Conservation (phyloP, 441 rosid species). For the Erodium moschatum region DNA sequence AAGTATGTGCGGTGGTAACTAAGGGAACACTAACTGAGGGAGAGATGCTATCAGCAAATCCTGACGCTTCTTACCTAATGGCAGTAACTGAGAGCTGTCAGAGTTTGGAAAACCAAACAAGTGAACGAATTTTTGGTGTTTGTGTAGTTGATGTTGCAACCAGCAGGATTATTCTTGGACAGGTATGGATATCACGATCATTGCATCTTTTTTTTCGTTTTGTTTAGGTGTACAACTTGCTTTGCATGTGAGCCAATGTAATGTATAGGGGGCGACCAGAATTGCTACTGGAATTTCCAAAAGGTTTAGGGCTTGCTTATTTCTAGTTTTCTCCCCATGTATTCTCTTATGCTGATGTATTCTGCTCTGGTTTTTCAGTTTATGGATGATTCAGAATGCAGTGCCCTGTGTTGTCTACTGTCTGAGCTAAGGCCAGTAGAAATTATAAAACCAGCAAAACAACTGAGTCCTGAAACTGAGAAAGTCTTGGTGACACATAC, state of each 20-base stretch:
- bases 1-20: conserved; percentile 88
- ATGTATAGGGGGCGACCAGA: background rate
- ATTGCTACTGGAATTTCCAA: background rate
- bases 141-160: conserved; percentile 89
- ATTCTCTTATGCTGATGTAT: background rate
- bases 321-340: background rate
- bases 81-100: conserved; percentile 60
- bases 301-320: background rate
- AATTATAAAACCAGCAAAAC: conserved; percentile 70
- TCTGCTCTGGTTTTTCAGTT: conserved; percentile 41
- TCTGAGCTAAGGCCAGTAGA: conserved; percentile 93
- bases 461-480: conserved; percentile 70
- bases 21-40: conserved; percentile 95
- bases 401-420: conserved; percentile 61
- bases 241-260: background rate
- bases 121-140: conserved; percentile 54
- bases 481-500: conserved; percentile 68
- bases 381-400: conserved; percentile 74
- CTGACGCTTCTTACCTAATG: conserved; percentile 87
- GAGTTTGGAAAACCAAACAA: conserved; percentile 28
- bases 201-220: conserved; percentile 7
- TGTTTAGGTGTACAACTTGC: background rate
- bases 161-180: conserved; percentile 75
- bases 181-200: conserved; percentile 39
- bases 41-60: conserved; percentile 71